Percentiles rank a stretch among this genome's conserved stretches.
These are phyloP conservation scores for Colletotrichum viniferum DNA, from an alignment of 2,329 filamentous ascomycete species.

Conservation along the genomic window DNA sequence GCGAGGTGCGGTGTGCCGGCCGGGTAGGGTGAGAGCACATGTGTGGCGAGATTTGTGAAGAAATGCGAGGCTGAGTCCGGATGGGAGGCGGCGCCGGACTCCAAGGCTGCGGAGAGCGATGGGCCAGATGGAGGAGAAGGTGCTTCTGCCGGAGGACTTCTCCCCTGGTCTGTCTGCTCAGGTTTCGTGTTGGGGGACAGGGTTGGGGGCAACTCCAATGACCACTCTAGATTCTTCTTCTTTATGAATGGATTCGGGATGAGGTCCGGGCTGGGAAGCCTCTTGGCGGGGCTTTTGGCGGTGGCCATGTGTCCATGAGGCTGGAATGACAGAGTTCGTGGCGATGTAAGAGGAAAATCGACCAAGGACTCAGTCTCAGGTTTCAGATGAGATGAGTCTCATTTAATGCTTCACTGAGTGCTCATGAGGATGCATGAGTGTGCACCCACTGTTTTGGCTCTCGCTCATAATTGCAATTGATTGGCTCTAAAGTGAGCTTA, in stretches of 20 bases:
- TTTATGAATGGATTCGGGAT: constrained; percentile 53
- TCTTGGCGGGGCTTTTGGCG: constrained; percentile 35
- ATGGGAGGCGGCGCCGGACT: constrained; percentile 40
- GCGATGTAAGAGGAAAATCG: background rate
- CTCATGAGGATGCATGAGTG: background rate
- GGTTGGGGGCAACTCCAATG: constrained; percentile 28
- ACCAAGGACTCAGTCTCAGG: background rate
- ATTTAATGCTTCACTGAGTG: background rate
- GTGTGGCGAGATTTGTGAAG: constrained; percentile 32
- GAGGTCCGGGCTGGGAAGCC: constrained; percentile 34
- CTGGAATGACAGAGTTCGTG: background rate
- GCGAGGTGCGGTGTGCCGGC: constrained; percentile 33
- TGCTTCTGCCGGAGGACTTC: background rate
- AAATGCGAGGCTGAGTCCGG: constrained; percentile 46
- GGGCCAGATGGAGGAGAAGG: background rate
- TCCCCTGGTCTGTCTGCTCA: background rate
- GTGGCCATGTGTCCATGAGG: background rate
- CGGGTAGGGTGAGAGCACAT: constrained; percentile 27
- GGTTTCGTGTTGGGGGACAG: background rate
- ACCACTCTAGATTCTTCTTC: constrained; percentile 50
- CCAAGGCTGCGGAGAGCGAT: constrained; percentile 39
- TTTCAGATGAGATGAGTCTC: background rate
- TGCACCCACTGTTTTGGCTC: background rate
- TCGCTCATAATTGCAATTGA: background rate
- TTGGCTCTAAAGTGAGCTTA: background rate